Percentiles rank a stretch among this genome's conserved stretches.
Evolutionary conservation across 139 green algal genomes (phyloP).

Genomic region (Volvox reticuliferus): DNA sequence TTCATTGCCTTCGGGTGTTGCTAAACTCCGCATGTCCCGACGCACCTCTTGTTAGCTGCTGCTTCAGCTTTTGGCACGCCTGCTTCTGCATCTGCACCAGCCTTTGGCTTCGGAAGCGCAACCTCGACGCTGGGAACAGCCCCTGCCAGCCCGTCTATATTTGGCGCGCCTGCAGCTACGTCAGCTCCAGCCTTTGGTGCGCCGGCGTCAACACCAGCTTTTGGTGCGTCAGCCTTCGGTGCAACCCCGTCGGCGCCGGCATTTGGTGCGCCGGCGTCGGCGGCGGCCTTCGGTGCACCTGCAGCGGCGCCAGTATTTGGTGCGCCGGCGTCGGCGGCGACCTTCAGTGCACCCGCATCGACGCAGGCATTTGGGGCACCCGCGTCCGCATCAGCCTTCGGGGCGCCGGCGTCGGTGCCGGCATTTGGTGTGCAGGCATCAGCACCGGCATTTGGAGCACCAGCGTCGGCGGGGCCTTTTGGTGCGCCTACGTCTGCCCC

Average conservation of each 20-base stretch:
- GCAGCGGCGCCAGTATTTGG: neutral
- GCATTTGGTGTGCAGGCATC: neutral
- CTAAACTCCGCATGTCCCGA: neutral
- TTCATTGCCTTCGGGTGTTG: no score
- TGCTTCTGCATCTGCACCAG: conserved; percentile 27
- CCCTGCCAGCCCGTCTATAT: neutral
- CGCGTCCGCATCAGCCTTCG: conserved; percentile 3
- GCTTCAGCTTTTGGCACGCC: conserved; percentile 35
- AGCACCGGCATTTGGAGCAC: conserved; percentile 35
- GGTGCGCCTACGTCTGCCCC: neutral
- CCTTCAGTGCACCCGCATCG: neutral
- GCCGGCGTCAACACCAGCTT: no score
- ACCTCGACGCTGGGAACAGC: conserved; percentile 28
- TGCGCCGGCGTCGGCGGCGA: no score
- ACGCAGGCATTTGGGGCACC: conserved; percentile 23
- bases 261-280: neutral
- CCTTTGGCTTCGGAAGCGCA: conserved; percentile 40
- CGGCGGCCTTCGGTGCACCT: conserved; percentile 24
- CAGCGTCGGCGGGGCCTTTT: neutral
- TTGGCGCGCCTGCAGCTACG: conserved; percentile 26
- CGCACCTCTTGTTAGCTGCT: neutral
- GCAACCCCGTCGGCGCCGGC: no score
- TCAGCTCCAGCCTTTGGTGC: conserved; percentile 23
- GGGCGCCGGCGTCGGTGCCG: neutral
- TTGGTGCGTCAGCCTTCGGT: no score